phyloP scores from a whole-genome alignment of 768 basidiomycete genomes.

The Ramaria rubella region DNA sequence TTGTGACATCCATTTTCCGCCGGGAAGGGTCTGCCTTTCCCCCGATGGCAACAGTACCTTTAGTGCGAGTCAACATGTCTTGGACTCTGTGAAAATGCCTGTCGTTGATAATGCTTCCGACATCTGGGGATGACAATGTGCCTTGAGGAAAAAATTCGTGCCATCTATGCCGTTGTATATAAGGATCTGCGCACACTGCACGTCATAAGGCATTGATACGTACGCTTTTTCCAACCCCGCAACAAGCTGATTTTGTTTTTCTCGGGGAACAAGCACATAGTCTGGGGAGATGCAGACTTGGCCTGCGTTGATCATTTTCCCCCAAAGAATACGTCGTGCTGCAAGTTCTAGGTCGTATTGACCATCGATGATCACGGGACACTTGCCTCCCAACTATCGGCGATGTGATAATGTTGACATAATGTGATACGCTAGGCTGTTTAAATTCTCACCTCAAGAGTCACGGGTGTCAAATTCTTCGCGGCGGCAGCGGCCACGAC shows the following conservation, averaged over 20 bases:
- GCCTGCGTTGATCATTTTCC: conserved; percentile 69
- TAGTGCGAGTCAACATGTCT: conserved; percentile 53
- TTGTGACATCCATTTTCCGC: conserved; percentile 64
- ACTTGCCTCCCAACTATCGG: conserved; percentile 38
- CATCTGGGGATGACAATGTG: conserved; percentile 37
- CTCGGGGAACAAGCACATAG: conserved; percentile 41
- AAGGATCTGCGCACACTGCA: neutral
- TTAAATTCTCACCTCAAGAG: conserved; percentile 33
- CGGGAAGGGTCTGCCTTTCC: conserved; percentile 53
- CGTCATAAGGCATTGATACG: conserved; percentile 11
- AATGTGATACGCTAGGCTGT: neutral
- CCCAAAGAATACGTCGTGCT: conserved; percentile 72
- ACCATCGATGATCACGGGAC: conserved; percentile 69
- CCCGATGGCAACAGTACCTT: conserved; percentile 59
- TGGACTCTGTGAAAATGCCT: conserved; percentile 54
- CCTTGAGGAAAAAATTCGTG: conserved; percentile 50
- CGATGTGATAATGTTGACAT: neutral
- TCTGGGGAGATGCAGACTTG: conserved; percentile 59
- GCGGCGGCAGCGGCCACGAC: conserved; percentile 44
- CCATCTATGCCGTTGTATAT: conserved; percentile 19
- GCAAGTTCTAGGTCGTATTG: conserved; percentile 57
- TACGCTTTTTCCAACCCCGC: conserved; percentile 36
- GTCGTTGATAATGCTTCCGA: conserved; percentile 45
- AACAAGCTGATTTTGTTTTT: conserved; percentile 33
- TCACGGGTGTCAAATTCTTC: conserved; percentile 36